Base-by-base conservation (phyloP, 441 rosid genomes). In the Mallotus japonicus region DNA sequence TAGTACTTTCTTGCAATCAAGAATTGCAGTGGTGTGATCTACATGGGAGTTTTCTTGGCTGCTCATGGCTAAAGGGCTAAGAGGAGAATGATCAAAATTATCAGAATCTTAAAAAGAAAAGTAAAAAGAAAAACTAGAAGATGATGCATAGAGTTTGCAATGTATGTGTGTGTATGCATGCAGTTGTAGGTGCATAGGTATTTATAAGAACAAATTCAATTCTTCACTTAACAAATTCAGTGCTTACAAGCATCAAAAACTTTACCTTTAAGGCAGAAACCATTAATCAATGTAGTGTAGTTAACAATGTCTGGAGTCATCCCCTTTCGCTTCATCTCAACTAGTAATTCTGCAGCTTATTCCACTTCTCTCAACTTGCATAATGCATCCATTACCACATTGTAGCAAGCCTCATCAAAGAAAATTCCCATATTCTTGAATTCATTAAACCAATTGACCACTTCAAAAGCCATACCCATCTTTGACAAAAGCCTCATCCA, bases 281-380 rank as follows among this genome's bases (percentile, higher is more conserved):
- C 97, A 76, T 47, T 65, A 19, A 93, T 82, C 72, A 93, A 62
- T 73, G 93, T 90, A 42, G 90, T 92, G 76, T 88, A 89, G 87
- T 88, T 85, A 70, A 84, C 67, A 46, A 85, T 60, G 78, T 93
- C 93, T 24, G 82, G 85, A 75, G 53, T 79, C 75, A 90, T 73
- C 32, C 76, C 61, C 77, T 81, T 87, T 46, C 59, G 51, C 76
- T 62, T 84, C 97, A 93, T 92, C 76, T 92, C 90, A 74, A 72
- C 51, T 16, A 92, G 75, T 75, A 92, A 70, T 73, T 57, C 61
- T 8, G 50, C 22, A 60, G 88, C 95, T 69, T 84, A 90, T 75
- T 92, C 89, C 75, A 90, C 75, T 80, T 85, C 81, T 15, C 85
- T 89, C 46, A 80, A 76, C 82, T 86, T 88, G 81, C 95, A 82